Evolutionary conservation across 495 filamentous ascomycete species (phyloP), one percentile per base, ranked within the genome.

Genomic region (Hypoxylon cercidicola): DNA sequence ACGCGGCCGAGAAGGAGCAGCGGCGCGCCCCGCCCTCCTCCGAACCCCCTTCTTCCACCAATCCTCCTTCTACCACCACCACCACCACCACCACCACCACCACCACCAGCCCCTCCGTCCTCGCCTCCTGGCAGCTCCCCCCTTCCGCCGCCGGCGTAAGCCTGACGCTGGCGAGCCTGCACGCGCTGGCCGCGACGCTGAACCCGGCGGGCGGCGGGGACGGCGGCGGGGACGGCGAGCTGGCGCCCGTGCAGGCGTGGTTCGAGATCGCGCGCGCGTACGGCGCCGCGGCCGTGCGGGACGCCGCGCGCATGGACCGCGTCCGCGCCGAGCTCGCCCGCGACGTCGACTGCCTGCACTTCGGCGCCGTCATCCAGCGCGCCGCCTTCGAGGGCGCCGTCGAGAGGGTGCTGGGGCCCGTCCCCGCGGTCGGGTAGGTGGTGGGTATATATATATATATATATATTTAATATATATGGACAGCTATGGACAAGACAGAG

Each of bases 201-300:
- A 77, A 72, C 48, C 69, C 72, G 46, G 55, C 55, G 0, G 74
- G 71, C 39, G 43, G 63, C 13, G 25, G 3, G 25, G n/a, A n/a
- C n/a, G n/a, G n/a, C n/a, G n/a, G n/a, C n/a, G n/a, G n/a, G n/a
- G n/a, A n/a, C n/a, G n/a, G n/a, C n/a, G 81, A 82, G 60, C 70
- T 84, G 28, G 77, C 81, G 60, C 82, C 82, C 16, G 80, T 84
- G 47, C 82, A 84, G 65, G 79, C 75, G 0, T 84, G 81, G 81
- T 84, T 83, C 70, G 73, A 78, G 70, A 71, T 84, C 6, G 75
- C 65, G 45, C 60, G 41, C 11, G 28, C 59, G 35, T 78, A 72
- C 59, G 73, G 70, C 18, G 58, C 67, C 55, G 57, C 61, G 44
- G 71, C 57, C 12, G 67, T 30, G 28, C 60, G 44, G 8, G 61